Conservation (phyloP, 169 alveolate genomes). For the Plasmodium ovale region DNA sequence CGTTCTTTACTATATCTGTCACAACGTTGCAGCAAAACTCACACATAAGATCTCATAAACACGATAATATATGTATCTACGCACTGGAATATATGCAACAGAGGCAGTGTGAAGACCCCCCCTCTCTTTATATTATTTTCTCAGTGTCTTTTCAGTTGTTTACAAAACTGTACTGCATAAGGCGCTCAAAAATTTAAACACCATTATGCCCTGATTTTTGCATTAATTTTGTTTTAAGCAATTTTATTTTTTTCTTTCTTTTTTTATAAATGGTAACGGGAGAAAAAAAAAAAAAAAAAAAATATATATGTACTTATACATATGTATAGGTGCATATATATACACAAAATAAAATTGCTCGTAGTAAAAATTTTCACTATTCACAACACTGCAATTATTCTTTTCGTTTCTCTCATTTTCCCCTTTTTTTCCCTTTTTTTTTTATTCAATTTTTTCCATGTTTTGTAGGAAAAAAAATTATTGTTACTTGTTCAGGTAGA, state of each 20-base stretch:
- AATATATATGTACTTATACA: not conserved
- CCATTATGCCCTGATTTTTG: slow-evolving; percentile 59
- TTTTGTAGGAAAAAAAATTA: not conserved
- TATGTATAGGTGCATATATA: not conserved
- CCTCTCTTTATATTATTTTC: not conserved
- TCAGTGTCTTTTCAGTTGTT: slow-evolving; percentile 1
- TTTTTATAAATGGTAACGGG: not conserved
- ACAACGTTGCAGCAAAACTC: too few species aligned
- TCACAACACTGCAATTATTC: not conserved
- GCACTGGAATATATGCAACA: not conserved
- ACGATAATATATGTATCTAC: not conserved
- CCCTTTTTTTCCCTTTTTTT: not conserved
- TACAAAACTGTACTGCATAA: slow-evolving; percentile 65
- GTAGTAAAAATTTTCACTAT: not conserved
- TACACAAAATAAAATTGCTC: slow-evolving; percentile 27
- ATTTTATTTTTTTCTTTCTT: slow-evolving; percentile 46
- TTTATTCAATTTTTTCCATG: not conserved
- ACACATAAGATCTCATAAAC: not conserved
- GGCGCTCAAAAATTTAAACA: slow-evolving; percentile 36
- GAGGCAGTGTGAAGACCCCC: too few species aligned
- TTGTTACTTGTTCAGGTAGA: slow-evolving; percentile 62
- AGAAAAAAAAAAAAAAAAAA: slow-evolving; percentile 6
- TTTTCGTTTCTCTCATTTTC: not conserved
- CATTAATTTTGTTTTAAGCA: slow-evolving; percentile 40
- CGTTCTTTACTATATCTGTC: too few species aligned